Evolutionary conservation across 2,329 filamentous ascomycete genomes (phyloP).

Genomic region (Pseudogymnoascus sp.): DNA sequence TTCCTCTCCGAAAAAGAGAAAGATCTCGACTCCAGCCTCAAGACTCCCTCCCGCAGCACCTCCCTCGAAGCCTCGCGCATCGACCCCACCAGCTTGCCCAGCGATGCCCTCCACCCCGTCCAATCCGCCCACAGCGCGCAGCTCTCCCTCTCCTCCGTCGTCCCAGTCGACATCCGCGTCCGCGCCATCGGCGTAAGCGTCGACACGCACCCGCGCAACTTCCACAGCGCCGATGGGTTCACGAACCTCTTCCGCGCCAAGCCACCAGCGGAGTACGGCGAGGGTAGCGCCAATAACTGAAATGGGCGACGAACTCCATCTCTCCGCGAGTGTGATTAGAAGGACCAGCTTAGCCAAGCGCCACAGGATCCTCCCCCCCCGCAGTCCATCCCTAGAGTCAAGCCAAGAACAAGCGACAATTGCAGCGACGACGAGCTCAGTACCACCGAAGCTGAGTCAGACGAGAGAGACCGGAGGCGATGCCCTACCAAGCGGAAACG

Average conservation of each 20-base stretch:
- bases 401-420: too few relatives aligned
- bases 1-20: not conserved
- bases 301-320: too few relatives aligned
- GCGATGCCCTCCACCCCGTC: not conserved
- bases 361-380: too few relatives aligned
- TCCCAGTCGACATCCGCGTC: constrained; percentile 47
- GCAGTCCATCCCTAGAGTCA: too few relatives aligned
- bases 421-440: too few relatives aligned
- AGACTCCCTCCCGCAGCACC: not conserved
- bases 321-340: too few relatives aligned
- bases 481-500: too few relatives aligned
- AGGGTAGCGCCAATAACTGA: too few relatives aligned
- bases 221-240: constrained; percentile 40
- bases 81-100: not conserved
- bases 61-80: not conserved
- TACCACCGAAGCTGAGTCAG: too few relatives aligned
- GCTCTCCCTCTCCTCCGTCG: constrained; percentile 41
- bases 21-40: not conserved
- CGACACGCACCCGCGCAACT: constrained; percentile 49
- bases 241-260: constrained; percentile 30
- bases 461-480: too few relatives aligned
- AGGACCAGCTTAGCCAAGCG: too few relatives aligned
- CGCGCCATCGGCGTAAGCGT: constrained; percentile 49
- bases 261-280: constrained; percentile 16
- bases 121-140: constrained; percentile 19